phyloP scores from a whole-genome alignment of 148 eudicot species.

The Heliosperma pusillum region DNA sequence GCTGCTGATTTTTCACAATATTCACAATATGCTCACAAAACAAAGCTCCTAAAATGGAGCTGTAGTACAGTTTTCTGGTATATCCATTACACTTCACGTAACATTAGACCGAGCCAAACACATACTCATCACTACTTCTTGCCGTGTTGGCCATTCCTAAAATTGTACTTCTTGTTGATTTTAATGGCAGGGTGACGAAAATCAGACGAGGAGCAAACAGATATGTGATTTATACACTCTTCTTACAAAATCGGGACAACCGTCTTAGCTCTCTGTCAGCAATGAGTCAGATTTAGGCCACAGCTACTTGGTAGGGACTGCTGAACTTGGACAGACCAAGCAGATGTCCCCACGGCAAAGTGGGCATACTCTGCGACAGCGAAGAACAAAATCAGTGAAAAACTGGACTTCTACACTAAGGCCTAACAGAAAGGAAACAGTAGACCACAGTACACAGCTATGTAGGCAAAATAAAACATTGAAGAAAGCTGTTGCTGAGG shows the following conservation, averaged over 20 bases:
- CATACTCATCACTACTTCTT: not conserved
- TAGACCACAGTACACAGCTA: too few species aligned
- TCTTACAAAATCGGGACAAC: constrained; percentile 10
- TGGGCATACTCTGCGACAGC: constrained; percentile 67
- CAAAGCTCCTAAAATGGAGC: constrained; percentile 10
- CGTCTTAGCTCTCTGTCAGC: constrained; percentile 30
- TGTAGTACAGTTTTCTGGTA: not conserved
- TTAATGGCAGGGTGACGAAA: not conserved
- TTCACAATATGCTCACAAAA: constrained; percentile 26
- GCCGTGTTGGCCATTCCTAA: not conserved
- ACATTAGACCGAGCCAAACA: not conserved
- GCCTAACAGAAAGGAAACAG: too few species aligned
- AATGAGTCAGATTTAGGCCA: constrained; percentile 36
- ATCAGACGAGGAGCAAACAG: constrained; percentile 1
- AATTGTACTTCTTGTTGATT: not conserved
- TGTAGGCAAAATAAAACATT: too few species aligned
- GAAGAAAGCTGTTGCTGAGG: too few species aligned
- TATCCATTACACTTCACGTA: not conserved
- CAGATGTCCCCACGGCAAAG: constrained; percentile 84
- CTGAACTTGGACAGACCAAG: too few species aligned
- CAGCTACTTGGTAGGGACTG: too few species aligned
- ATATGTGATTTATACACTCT: constrained; percentile 20
- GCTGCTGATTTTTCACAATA: constrained; percentile 27
- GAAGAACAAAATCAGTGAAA: constrained; percentile 2
- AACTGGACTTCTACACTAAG: not conserved